Percentiles rank a stretch among this genome's conserved stretches.
Conservation (phyloP, 176 grass and related monocot genomes). For the Tuctoria greenei region DNA sequence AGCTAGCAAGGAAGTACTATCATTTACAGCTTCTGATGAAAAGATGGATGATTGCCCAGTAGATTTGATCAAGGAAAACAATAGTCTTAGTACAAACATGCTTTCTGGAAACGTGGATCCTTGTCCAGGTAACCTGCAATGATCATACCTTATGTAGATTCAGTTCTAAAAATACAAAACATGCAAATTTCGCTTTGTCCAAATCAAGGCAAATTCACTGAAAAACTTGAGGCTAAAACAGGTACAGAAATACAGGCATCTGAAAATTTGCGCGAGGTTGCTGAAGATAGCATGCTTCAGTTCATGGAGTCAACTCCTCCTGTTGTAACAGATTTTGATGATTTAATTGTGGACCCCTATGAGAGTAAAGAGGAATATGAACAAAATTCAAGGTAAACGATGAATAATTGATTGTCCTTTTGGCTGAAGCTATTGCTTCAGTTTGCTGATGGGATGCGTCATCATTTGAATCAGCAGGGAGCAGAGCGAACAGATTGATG, state of each 20-base stretch:
- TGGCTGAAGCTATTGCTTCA: slow-evolving; percentile 13
- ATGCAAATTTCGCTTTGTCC: neutral
- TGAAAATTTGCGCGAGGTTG: slow-evolving; percentile 28
- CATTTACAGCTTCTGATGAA: neutral
- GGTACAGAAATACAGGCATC: slow-evolving; percentile 24
- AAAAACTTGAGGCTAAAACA: slow-evolving; percentile 21
- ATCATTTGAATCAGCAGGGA: slow-evolving; percentile 31
- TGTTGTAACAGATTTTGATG: slow-evolving; percentile 48
- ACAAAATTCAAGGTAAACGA: slow-evolving; percentile 52
- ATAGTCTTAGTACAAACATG: slow-evolving; percentile 8
- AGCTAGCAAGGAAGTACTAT: neutral
- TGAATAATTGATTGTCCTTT: slow-evolving; percentile 17
- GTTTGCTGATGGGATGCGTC: slow-evolving; percentile 24
- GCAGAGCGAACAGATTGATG: slow-evolving; percentile 34
- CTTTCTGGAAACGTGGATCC: neutral
- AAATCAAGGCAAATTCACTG: neutral
- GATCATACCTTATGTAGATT: neutral
- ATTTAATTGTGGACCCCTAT: slow-evolving; percentile 79
- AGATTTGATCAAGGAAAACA: neutral
- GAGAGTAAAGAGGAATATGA: slow-evolving; percentile 54
- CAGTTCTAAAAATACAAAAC: neutral
- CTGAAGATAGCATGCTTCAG: neutral
- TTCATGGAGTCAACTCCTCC: slow-evolving; percentile 39
- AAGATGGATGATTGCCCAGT: slow-evolving; percentile 3
- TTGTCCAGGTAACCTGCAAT: slow-evolving; percentile 26